A percentile compares a stretch with the other conserved stretches of the same genome.
phyloP scores from a whole-genome alignment of 1,284 basidiomycete species.

The Cystobasidiaceae sp. region DNA sequence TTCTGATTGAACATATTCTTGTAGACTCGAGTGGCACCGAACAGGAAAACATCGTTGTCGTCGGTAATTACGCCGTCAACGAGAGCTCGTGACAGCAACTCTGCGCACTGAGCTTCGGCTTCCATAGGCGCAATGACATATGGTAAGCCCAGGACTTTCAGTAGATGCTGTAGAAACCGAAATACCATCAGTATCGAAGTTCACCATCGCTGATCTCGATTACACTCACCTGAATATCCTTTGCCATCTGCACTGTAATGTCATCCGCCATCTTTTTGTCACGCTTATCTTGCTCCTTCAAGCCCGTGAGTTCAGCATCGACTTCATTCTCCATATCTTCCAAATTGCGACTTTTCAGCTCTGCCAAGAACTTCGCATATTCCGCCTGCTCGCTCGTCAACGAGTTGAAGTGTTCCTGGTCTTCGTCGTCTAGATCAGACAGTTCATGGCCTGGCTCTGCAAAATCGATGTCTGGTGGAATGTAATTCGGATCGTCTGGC shows the following conservation, averaged over 20 bases:
- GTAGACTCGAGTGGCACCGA: constrained; percentile 86
- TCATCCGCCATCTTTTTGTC: constrained; percentile 93
- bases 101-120: constrained; percentile 97
- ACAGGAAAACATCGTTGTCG: constrained; percentile 97
- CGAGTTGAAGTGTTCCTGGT: constrained; percentile 41
- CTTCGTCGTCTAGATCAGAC: constrained; percentile 36
- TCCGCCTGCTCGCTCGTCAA: constrained; percentile 71
- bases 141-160: constrained; percentile 92
- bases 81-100: constrained; percentile 73
- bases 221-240: constrained; percentile 77
- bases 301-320: constrained; percentile 76
- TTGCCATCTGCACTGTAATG: constrained; percentile 87
- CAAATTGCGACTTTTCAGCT: constrained; percentile 76
- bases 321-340: constrained; percentile 79
- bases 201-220: background rate
- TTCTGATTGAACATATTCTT: constrained; percentile 99
- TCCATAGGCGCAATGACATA: constrained; percentile 99
- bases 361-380: constrained; percentile 83
- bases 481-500: constrained; percentile 28
- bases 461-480: constrained; percentile 26
- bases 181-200: background rate
- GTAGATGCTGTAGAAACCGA: constrained; percentile 57
- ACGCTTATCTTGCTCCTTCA: constrained; percentile 77
- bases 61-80: constrained; percentile 99
- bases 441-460: constrained; percentile 27